These are phyloP conservation scores for Vigna trinervia DNA, from an alignment of 306 rosid genomes.

Conservation along the genomic window DNA sequence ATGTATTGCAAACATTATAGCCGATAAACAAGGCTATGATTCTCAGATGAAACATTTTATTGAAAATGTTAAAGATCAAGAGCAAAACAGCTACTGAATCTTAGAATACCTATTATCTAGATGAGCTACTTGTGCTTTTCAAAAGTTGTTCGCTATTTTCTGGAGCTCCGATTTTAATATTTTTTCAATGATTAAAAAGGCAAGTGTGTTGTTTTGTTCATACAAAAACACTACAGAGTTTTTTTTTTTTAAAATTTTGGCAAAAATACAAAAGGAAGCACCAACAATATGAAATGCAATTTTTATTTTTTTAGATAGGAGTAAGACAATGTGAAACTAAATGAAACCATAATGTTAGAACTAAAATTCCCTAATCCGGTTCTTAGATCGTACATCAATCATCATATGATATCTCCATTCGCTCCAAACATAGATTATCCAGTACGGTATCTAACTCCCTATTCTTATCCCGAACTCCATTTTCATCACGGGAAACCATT, in stretches of 20 bases:
- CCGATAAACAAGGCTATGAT: conserved; percentile 14
- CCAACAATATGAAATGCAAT: not conserved
- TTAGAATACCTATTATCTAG: not conserved
- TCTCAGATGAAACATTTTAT: conserved; percentile 24
- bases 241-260: not conserved
- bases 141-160: not conserved
- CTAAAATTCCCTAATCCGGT: not conserved
- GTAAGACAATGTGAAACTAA: not conserved
- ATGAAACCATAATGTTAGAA: not conserved
- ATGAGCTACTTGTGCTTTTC: not conserved
- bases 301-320: not conserved
- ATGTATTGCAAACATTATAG: conserved; percentile 28
- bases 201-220: not conserved
- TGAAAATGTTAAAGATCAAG: conserved; percentile 28
- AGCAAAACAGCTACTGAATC: not conserved
- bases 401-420: not conserved
- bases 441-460: conserved; percentile 37
- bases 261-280: not conserved
- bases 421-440: conserved; percentile 31
- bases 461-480: conserved; percentile 28
- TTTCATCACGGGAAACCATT: conserved; percentile 54
- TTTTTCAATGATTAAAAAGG: conserved; percentile 8
- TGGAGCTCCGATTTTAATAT: not conserved
- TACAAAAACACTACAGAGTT: not conserved
- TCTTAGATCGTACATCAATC: not conserved